Evolutionary conservation across 75 land plant genomes (phyloP), one percentile per base, ranked within the genome.

Genomic region (Ceratopteris richardii): DNA sequence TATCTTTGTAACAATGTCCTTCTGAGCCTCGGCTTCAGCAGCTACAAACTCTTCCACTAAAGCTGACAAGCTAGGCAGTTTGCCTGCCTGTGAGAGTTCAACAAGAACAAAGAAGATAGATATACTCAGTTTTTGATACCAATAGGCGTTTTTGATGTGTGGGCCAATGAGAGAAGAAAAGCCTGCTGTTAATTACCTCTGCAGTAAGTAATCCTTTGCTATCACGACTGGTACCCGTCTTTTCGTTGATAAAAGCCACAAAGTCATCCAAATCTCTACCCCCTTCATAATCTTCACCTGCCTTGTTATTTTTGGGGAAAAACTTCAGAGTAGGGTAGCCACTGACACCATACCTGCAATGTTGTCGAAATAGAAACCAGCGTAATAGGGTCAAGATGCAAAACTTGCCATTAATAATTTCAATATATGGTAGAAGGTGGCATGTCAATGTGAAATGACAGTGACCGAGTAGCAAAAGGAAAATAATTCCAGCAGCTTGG

Each of bases 291-390:
- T 88, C 95, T 67, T 88, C 98, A 57, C 95, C 98, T 60, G 75
- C 95, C 62, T 93, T 93, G 70, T 88, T 85, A 66, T 61, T 31
- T 73, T 88, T 88, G 14, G 98, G 98, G 62, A 93, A 93, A 52
- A 80, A 88, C 63, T 93, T 93, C 60, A 93, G 62, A 11, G 98
- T 93, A 7, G 98, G 98, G 62, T 68, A 93, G n/a, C 98, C 98
- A 66, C 86, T 77, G 43, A 93, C 87, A 9, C 85, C 98, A 71
- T 74, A 93, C 78, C 98, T 93, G 72, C 37, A 33, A 9, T 33
- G 37, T n/a, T n/a, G n/a, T n/a, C n/a, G n/a, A n/a, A n/a, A n/a
- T n/a, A n/a, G n/a, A n/a, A n/a, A n/a, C n/a, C n/a, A n/a, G n/a
- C n/a, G n/a, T n/a, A n/a, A n/a, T n/a, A n/a, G n/a, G n/a, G n/a